phyloP scores from a whole-genome alignment of 768 basidiomycete species.

The Sarcodon sp. region DNA sequence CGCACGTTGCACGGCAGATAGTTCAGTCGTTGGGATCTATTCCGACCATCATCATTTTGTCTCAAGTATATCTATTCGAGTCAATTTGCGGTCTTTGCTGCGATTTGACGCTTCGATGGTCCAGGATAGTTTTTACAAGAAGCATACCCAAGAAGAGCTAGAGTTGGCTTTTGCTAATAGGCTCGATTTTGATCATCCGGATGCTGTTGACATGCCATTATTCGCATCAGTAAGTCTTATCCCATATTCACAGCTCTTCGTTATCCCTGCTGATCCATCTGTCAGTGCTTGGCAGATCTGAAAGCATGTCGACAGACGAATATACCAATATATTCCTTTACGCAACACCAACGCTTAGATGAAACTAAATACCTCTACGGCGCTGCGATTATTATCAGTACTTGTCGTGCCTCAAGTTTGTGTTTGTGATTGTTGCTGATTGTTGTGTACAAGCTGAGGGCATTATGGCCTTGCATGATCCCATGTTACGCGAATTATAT shows the following conservation, averaged over 20 bases:
- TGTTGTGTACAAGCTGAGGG: constrained; percentile 53
- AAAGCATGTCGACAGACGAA: constrained; percentile 76
- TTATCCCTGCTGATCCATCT: not conserved
- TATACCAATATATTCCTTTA: constrained; percentile 92
- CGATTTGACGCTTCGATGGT: not conserved
- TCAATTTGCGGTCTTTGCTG: not conserved
- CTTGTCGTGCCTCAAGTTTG: constrained; percentile 4
- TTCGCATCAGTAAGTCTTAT: constrained; percentile 49
- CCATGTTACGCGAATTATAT: constrained; percentile 65
- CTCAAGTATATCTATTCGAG: constrained; percentile 39
- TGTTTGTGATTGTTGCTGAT: not conserved
- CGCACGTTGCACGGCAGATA: constrained; percentile 76
- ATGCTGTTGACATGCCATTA: constrained; percentile 82
- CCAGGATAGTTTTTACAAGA: constrained; percentile 91
- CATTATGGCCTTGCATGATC: constrained; percentile 81
- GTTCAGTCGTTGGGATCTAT: constrained; percentile 72
- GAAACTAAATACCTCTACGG: constrained; percentile 88
- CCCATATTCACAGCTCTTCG: not conserved
- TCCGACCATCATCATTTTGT: constrained; percentile 82
- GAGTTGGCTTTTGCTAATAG: constrained; percentile 70
- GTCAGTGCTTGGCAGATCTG: constrained; percentile 73
- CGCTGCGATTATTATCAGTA: constrained; percentile 82
- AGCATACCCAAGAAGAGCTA: constrained; percentile 67
- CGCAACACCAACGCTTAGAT: constrained; percentile 68
- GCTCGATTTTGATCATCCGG: constrained; percentile 85